Evolutionary conservation across 345 rosid genomes (phyloP), one percentile per base, ranked within the genome.

Genomic region (Abelmoschus esculentus): DNA sequence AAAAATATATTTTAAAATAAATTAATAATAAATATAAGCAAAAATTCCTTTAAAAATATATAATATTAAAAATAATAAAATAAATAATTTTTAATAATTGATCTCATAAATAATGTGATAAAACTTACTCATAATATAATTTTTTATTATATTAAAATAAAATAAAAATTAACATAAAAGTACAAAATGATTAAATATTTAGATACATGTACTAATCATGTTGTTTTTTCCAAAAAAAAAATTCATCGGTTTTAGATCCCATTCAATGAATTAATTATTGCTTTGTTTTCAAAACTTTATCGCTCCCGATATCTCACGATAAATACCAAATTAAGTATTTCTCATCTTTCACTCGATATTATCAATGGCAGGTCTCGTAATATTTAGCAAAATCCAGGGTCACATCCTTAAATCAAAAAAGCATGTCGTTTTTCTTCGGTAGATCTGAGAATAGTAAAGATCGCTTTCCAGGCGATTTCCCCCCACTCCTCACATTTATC

Each of bases 341-440:
- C 10, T 38, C 50, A 9, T 10, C 14, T 40, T 14, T 18, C 26
- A 9, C 32, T 3, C 11, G 44, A 40, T 40, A 40, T 2, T 1
- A 1, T 1, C 12, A 18, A 78, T 83, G 92, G 85, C 82, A 82
- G 40, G 52, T 57, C 28, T 49, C 60, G 87, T 82, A 81, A 83
- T 83, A 80, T 60, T 61, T 55, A 11, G 0, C 36, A 5, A 80
- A 46, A 66, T 73, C 73, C 69, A 60, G 76, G 86, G 88, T 78
- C 67, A 60, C 72, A 3, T 7, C 12, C 56, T 67, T 63, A 19
- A 52, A 15, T 70, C 53, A 54, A 75, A 82, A 82, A 75, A 70
- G 62, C 40, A 68, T 83, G 88, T 83, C 84, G 80, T 79, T 72
- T 81, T 42, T 56, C 26, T 7, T 29, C 53, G 70, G 71, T 70